Percentiles rank a stretch among this genome's conserved stretches.
phyloP scores from a whole-genome alignment of 306 rosid species.

The Styphnolobium japonicum region DNA sequence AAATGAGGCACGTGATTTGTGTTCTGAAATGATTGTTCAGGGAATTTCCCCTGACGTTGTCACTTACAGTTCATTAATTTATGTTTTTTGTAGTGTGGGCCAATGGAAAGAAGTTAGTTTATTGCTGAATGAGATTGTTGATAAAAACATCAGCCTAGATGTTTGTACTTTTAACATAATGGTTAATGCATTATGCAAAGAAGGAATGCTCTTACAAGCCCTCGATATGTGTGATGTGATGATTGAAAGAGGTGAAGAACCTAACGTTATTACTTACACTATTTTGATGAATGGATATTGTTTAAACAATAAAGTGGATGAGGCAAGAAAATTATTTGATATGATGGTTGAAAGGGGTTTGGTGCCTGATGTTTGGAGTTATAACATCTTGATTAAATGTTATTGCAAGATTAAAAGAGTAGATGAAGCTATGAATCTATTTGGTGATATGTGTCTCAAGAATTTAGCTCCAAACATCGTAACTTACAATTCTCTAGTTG shows the following conservation, averaged over 20 bases:
- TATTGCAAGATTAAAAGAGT: background rate
- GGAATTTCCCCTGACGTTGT: too few species aligned
- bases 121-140: background rate
- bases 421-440: background rate
- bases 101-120: too few species aligned
- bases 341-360: too few species aligned
- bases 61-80: too few species aligned
- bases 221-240: background rate
- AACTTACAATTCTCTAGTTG: background rate
- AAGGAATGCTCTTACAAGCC: background rate
- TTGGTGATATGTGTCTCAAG: background rate
- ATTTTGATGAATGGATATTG: too few species aligned
- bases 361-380: too few species aligned
- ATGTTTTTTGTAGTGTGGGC: too few species aligned
- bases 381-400: background rate
- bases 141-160: too few species aligned
- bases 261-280: background rate
- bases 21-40: background rate
- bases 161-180: background rate
- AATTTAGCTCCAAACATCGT: background rate
- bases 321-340: too few species aligned
- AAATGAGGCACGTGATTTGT: too few species aligned
- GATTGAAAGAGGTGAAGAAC: background rate
- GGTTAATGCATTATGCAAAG: background rate
- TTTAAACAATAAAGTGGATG: too few species aligned